Conservation (phyloP, 495 filamentous ascomycete genomes). For the Aspergillus campestris region DNA sequence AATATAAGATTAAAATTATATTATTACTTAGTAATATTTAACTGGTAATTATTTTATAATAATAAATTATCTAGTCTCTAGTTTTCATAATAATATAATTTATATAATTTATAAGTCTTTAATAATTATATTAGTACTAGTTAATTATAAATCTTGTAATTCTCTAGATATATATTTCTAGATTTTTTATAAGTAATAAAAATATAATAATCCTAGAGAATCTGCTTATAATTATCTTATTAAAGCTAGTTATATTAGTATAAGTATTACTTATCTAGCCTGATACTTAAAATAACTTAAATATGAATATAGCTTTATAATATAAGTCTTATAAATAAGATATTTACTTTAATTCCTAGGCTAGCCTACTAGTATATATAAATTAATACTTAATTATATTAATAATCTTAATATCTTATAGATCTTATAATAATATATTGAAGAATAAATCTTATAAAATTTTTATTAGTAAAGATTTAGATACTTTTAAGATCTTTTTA, state of each 20-base stretch:
- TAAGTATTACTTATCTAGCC: constrained; percentile 5
- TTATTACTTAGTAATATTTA: background rate
- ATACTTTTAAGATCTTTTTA: constrained; percentile 1
- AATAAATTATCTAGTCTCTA: background rate
- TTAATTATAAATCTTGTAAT: constrained; percentile 1
- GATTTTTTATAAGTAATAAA: background rate
- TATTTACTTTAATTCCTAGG: too few species aligned
- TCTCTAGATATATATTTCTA: constrained; percentile 2
- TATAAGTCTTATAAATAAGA: constrained; percentile 1
- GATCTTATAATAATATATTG: background rate
- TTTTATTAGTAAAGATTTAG: background rate
- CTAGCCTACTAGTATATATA: too few species aligned
- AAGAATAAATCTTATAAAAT: background rate
- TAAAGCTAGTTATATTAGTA: background rate
- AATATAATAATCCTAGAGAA: background rate
- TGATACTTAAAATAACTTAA: background rate
- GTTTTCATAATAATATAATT: constrained; percentile 1
- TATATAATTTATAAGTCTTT: background rate
- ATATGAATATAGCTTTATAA: constrained; percentile 2
- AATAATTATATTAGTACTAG: constrained; percentile 2
- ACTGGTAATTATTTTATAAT: background rate
- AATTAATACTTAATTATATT: constrained; percentile 3
- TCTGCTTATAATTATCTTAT: too few species aligned
- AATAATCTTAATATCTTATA: constrained; percentile 3
- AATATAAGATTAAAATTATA: background rate